phyloP scores from a whole-genome alignment of 768 basidiomycete genomes.

The Lactarius pseudohatsudake region DNA sequence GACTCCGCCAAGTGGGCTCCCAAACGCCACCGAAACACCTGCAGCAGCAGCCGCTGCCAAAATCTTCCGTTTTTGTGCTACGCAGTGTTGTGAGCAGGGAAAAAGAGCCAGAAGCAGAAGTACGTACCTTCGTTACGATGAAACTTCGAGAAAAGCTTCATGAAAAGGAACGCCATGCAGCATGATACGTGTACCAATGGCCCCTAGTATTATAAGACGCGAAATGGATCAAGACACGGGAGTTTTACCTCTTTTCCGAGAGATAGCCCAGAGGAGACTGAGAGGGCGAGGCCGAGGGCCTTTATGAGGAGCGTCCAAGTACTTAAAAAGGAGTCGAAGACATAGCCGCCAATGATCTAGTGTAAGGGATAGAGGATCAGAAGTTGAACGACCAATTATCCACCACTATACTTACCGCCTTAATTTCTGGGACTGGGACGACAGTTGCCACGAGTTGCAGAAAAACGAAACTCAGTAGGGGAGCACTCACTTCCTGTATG shows the following conservation, averaged over 20 bases:
- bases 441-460: constrained; percentile 3
- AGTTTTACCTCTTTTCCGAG: constrained; percentile 74
- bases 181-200: constrained; percentile 85
- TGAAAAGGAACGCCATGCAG: constrained; percentile 73
- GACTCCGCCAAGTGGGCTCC: constrained; percentile 83
- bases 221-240: constrained; percentile 7
- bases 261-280: constrained; percentile 83
- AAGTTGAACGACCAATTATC: not conserved
- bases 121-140: constrained; percentile 70
- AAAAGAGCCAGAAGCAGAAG: not conserved
- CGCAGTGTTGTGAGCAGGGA: not conserved
- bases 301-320: constrained; percentile 87
- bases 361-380: not conserved
- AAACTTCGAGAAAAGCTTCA: constrained; percentile 66
- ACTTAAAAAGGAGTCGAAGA: constrained; percentile 83
- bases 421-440: constrained; percentile 68
- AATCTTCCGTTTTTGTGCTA: constrained; percentile 78
- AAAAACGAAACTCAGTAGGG: not conserved
- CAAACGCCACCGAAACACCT: constrained; percentile 87
- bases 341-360: constrained; percentile 80
- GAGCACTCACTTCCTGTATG: constrained; percentile 72
- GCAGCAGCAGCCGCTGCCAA: constrained; percentile 83
- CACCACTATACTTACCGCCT: constrained; percentile 51
- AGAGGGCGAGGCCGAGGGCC: constrained; percentile 74
- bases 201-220: constrained; percentile 44